Conservation (phyloP, 208 protist genomes). For the Jaenimonas drosophilae region DNA sequence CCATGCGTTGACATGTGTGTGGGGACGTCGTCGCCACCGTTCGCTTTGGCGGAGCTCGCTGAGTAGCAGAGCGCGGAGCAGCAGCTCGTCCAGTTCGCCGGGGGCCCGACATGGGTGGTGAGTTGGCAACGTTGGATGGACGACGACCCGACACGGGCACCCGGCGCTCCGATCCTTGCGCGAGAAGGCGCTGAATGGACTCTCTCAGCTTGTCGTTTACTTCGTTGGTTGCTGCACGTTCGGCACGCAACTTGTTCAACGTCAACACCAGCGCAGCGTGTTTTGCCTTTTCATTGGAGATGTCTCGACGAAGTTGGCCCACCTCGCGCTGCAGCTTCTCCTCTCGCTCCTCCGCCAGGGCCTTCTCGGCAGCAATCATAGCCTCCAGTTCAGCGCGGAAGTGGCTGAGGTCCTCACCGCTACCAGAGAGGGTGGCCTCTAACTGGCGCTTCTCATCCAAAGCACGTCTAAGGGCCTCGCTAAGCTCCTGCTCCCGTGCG, state of each 20-base stretch:
- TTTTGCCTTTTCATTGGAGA: constrained; percentile 42
- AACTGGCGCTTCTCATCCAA: constrained; percentile 57
- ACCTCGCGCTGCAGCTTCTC: constrained; percentile 39
- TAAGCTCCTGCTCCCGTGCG: constrained; percentile 63
- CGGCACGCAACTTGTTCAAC: constrained; percentile 45
- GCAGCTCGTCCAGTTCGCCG: no score
- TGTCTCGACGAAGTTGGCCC: constrained; percentile 33
- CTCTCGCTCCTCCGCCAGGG: constrained; percentile 49
- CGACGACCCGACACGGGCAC: no score
- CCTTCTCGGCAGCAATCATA: constrained; percentile 62
- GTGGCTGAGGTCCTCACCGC: constrained; percentile 26
- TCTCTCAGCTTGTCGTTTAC: constrained; percentile 68
- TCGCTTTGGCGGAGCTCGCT: constrained; percentile 3
- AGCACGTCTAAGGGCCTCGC: constrained; percentile 53
- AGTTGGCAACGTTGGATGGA: no score
- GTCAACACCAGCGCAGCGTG: constrained; percentile 29
- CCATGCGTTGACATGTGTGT: no score
- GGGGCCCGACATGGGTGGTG: no score
- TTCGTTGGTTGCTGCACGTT: constrained; percentile 39
- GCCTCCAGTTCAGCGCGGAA: constrained; percentile 71
- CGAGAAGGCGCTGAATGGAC: constrained; percentile 51
- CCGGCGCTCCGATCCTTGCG: constrained; percentile 7
- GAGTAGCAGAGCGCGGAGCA: not conserved
- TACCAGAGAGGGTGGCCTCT: constrained; percentile 35
- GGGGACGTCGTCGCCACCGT: no score